phyloP scores from a whole-genome alignment of 257 asterid genomes.

The Nicotiana benthamiana region DNA sequence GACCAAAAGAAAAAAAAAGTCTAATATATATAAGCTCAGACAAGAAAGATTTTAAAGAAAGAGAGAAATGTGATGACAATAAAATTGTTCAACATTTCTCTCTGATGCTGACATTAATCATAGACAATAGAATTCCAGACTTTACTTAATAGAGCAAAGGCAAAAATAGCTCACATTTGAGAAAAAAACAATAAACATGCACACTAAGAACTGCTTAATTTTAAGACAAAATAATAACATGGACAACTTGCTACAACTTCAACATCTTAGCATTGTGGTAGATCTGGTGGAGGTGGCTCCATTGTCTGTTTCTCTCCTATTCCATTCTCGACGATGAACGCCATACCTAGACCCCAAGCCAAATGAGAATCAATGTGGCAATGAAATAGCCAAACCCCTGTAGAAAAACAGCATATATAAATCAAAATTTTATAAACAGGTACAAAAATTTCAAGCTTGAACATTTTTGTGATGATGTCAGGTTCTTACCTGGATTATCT shows the following conservation, averaged over 20 bases:
- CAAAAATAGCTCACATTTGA: neutral
- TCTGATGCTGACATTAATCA: neutral
- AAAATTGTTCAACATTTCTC: neutral
- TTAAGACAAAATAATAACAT: neutral
- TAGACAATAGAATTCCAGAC: neutral
- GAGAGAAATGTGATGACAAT: neutral
- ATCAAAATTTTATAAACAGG: neutral
- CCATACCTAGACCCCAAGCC: conserved; percentile 49
- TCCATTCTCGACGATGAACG: conserved; percentile 57
- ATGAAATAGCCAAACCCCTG: conserved; percentile 66
- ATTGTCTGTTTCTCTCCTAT: conserved; percentile 34
- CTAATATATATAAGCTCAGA: neutral
- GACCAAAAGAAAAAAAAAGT: neutral
- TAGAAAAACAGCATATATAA: neutral
- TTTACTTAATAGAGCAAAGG: neutral
- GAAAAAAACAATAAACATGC: neutral
- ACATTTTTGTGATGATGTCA: neutral
- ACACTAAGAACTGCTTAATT: neutral
- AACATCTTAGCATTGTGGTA: conserved; percentile 42
- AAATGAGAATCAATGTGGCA: conserved; percentile 73
- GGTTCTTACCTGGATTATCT: conserved; percentile 53
- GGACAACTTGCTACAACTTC: neutral
- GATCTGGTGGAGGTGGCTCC: conserved; percentile 53
- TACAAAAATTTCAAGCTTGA: neutral
- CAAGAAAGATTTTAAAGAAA: neutral